Base-by-base conservation (phyloP, 2,329 filamentous ascomycete species). In the Zasmidium angulare region DNA sequence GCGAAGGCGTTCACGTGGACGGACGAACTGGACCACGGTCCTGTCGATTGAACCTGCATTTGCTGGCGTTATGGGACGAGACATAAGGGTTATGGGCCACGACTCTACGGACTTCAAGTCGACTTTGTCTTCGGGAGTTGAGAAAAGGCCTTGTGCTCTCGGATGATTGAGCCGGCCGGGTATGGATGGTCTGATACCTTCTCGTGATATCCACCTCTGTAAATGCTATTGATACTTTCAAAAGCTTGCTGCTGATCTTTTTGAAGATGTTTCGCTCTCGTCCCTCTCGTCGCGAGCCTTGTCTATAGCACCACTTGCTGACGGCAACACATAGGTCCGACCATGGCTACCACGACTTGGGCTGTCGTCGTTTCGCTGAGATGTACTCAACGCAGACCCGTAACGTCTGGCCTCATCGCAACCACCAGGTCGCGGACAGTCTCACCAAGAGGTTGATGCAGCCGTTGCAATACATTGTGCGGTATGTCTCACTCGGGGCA, bases 1-100 rank as follows among this genome's bases (percentile, higher is more conserved):
- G 53, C 46, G 53, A 56, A 12, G 53, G 53, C 53, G 53, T 56
- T 56, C 22, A 22, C 46, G 20, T 2, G 46, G 46, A 20, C 29
- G 46, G 46, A 20, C 29, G 46, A 26, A 23, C 46, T 40, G 55
- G 53, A 31, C 53, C 26, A 55, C 46, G 53, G 53, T 55, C 53
- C 36, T 7, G 9, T 17, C 36, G 31, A 23, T 29, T 29, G 22
- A 21, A 36, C 26, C 46, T 55, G 53, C 53, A 55, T 55, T 20
- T 55, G 21, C 53, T 14, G 29, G 53, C 4, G 29, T 23, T 55
- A 26, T 23, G 40, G 53, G 43, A 10, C 23, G 40, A 48, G 40
- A 22, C 43, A 48, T 23, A 48, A 23, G 43, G 47, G 14, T 22
- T 40, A 55, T 43, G 53, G 29, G 53, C 53, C 29, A 55, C 53